Base-by-base conservation (phyloP, 331 rosid species). In the Cydonia oblonga region DNA sequence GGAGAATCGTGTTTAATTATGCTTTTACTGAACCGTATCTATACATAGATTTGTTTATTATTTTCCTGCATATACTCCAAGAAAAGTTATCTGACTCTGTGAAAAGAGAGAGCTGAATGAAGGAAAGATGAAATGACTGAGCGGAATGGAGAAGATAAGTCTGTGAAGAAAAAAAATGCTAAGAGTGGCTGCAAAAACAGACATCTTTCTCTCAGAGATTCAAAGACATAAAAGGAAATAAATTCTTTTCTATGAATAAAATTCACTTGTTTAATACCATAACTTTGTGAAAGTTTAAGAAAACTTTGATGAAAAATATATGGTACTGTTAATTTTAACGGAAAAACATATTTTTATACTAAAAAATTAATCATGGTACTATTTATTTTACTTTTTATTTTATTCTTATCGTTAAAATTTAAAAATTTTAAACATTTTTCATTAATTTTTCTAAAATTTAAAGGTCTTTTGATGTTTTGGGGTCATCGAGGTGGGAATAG, bases 151-250 rank as follows among this genome's bases (percentile, higher is more conserved):
- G 70, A 46, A 23, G 58, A 13, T 6, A 19, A 59, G 67, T 12
- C 29, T 12, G 76, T 18, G 69, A 72, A 33, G 38, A 33, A 33
- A 33, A 3, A 40, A 6, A 54, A 73, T 73, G 76, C 59, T 7
- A 68, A 46, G 23, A 67, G 61, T 26, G 72, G 83, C 59, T 56
- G 69, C 64, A 52, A 70, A 24, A 67, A 59, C 70, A 69, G 75
- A 33, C 57, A 61, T 78, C 73, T 87, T 74, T 77, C 78, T 71
- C 40, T 40, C 59, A 24, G 42, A 59, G 44, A 38, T 59, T 60
- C 76, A 40, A 57, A 59, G 58, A 60, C 40, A 26, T 23, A 42
- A 71, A 42, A 59, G 67, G 67, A 71, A 38, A 71, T 59, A 71
- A 71, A 58, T 25, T 60, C 46, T 79, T 60, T 18, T 59, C 44